A percentile compares a stretch with the other conserved stretches of the same genome.
Conservation (phyloP, 495 filamentous ascomycete genomes). For the Evansstolkia leycettana region DNA sequence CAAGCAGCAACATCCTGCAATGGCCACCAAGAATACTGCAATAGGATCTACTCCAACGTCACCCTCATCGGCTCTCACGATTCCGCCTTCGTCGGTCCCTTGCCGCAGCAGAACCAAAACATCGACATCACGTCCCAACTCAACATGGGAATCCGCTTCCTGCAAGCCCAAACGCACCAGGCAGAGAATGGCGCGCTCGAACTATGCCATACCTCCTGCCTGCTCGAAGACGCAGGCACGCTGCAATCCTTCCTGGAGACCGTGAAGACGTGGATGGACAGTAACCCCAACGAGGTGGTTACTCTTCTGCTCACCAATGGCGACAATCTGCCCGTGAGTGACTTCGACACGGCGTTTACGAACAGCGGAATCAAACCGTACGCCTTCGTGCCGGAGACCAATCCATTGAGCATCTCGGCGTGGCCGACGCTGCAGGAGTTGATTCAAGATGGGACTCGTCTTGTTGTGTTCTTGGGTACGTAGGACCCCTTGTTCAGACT, state of each 20-base stretch:
- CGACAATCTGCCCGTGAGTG: conserved; percentile 34
- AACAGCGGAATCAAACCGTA: conserved; percentile 43
- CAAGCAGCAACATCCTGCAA: conserved; percentile 37
- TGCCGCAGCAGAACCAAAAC: conserved; percentile 53
- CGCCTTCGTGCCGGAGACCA: conserved; percentile 38
- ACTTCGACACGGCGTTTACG: conserved; percentile 42
- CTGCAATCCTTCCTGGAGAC: conserved; percentile 42
- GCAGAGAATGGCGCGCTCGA: conserved; percentile 30
- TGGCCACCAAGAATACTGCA: conserved; percentile 38
- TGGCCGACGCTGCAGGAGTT: conserved; percentile 57
- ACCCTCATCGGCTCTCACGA: conserved; percentile 62
- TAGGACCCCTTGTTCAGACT: too few species aligned
- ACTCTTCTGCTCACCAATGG: conserved; percentile 60
- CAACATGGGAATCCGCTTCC: conserved; percentile 53
- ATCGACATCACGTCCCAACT: conserved; percentile 52
- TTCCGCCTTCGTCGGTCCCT: conserved; percentile 49
- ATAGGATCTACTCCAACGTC: conserved; percentile 43
- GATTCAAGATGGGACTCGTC: conserved; percentile 45
- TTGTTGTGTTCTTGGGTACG: conserved; percentile 50
- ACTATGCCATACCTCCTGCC: conserved; percentile 56
- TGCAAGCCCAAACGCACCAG: conserved; percentile 58
- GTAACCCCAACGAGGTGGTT: conserved; percentile 53
- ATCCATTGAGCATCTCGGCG: conserved; percentile 14
- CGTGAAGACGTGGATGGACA: conserved; percentile 53
- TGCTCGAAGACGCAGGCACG: conserved; percentile 50